Evolutionary conservation across 208 protist genomes (phyloP).

Genomic region (Trichomonas vaginalis): DNA sequence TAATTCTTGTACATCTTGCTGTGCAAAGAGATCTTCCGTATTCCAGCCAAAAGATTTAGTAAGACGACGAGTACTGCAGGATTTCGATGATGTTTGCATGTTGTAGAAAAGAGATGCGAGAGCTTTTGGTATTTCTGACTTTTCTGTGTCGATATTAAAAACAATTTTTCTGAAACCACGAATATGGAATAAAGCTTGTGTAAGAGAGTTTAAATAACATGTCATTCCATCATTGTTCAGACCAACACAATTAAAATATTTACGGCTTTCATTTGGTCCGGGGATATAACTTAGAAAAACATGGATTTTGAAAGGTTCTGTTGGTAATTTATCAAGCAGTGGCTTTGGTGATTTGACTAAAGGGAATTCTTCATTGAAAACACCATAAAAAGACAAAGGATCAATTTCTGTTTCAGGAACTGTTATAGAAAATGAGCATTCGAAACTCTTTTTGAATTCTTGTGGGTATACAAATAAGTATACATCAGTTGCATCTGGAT

Average conservation of each 20-base stretch:
- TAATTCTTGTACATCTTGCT: conserved; percentile 11
- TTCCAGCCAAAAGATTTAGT: neutral
- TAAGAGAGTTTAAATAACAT: neutral
- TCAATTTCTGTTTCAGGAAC: neutral
- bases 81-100: neutral
- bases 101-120: neutral
- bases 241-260: conserved; percentile 9
- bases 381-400: neutral
- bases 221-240: neutral
- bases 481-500: neutral
- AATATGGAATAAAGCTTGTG: neutral
- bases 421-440: neutral
- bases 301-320: neutral
- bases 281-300: neutral
- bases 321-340: neutral
- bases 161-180: neutral
- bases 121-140: neutral
- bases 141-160: neutral
- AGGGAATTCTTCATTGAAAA: neutral
- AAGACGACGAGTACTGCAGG: neutral
- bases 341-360: neutral
- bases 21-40: neutral
- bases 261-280: neutral
- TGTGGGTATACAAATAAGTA: neutral
- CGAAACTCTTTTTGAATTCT: neutral